Conservation (phyloP, 2,329 filamentous ascomycete genomes). For the Trichocomaceae sp. region DNA sequence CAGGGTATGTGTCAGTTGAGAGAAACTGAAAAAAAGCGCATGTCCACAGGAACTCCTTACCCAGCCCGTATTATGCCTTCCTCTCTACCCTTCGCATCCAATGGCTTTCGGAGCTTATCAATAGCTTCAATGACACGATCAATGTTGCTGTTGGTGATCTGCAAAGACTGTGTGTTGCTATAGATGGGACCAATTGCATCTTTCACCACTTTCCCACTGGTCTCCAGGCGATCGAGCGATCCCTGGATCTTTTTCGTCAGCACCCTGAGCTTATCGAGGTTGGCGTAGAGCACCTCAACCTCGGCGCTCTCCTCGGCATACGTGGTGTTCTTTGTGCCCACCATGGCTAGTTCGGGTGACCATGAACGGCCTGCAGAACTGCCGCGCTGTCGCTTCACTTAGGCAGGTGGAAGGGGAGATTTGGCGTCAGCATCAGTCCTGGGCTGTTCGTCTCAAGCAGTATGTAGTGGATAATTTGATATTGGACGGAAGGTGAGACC, state of each 20-base stretch:
- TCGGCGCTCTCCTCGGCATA: constrained; percentile 62
- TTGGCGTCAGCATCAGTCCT: background rate
- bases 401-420: background rate
- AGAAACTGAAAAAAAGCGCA: background rate
- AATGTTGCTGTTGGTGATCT: constrained; percentile 83
- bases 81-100: constrained; percentile 85
- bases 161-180: constrained; percentile 82
- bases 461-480: background rate
- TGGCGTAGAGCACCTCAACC: constrained; percentile 60
- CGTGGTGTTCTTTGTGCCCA: constrained; percentile 49
- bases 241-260: constrained; percentile 94
- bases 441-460: background rate
- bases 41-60: constrained; percentile 31
- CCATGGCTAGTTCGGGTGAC: constrained; percentile 35
- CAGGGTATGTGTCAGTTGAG: constrained; percentile 16
- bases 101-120: constrained; percentile 79
- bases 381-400: background rate
- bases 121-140: constrained; percentile 81
- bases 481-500: background rate
- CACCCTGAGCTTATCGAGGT: constrained; percentile 84
- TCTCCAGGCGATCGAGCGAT: constrained; percentile 74
- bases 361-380: background rate
- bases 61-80: constrained; percentile 84
- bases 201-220: constrained; percentile 81
- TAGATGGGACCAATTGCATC: constrained; percentile 90